These are phyloP conservation scores for Exophiala mesophila DNA, from an alignment of 2,329 filamentous ascomycete genomes.

Conservation along the genomic window DNA sequence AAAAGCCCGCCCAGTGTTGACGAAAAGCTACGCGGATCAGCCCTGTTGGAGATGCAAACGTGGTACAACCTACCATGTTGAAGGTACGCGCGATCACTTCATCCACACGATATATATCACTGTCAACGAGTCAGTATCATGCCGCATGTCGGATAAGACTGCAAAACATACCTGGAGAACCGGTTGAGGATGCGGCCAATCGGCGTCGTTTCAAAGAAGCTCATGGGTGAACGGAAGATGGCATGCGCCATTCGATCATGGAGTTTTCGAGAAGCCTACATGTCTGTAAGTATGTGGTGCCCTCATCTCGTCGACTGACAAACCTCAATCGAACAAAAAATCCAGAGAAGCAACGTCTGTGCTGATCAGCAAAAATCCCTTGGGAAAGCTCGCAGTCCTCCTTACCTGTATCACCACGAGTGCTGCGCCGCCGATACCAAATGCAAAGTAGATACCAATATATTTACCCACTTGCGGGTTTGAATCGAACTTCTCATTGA, in stretches of 20 bases:
- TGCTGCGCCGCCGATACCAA: conserved; percentile 79
- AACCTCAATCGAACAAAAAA: conserved; percentile 98
- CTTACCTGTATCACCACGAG: conserved; percentile 72
- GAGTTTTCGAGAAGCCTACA: conserved; percentile 81
- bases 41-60: conserved; percentile 2
- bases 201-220: conserved; percentile 96
- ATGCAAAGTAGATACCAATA: conserved; percentile 90
- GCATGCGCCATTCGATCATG: conserved; percentile 97
- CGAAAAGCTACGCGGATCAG: conserved; percentile 53
- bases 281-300: conserved; percentile 6
- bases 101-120: conserved; percentile 64
- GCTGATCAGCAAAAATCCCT: conserved; percentile 15
- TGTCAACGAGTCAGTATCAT: conserved; percentile 21
- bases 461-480: conserved; percentile 83
- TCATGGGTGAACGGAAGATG: conserved; percentile 97
- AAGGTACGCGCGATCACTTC: conserved; percentile 94
- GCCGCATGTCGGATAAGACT: neutral
- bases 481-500: conserved; percentile 60
- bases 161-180: conserved; percentile 70
- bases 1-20: conserved; percentile 65
- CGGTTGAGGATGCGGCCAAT: conserved; percentile 94
- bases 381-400: neutral
- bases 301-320: conserved; percentile 26
- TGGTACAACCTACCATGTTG: conserved; percentile 69
- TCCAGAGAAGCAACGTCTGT: conserved; percentile 88